Conservation (phyloP, 1,284 basidiomycete species). For the Earliella scabrosa region DNA sequence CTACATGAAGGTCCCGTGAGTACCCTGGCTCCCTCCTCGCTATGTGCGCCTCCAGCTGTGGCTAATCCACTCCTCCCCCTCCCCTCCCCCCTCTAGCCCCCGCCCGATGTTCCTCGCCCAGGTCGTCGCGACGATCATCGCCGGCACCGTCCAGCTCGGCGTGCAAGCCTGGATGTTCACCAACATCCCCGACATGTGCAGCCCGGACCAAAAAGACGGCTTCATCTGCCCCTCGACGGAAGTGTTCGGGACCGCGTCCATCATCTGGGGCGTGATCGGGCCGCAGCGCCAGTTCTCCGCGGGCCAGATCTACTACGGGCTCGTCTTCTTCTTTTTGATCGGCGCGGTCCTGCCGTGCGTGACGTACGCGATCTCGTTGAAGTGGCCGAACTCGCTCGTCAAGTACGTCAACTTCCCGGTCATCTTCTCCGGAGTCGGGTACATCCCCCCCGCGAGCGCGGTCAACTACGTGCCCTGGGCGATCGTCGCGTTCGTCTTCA, state of each 20-base stretch:
- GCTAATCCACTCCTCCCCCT: neutral
- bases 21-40: neutral
- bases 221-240: conserved; percentile 55
- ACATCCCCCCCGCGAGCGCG: conserved; percentile 46
- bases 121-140: conserved; percentile 64
- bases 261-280: conserved; percentile 46
- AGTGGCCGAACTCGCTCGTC: conserved; percentile 56
- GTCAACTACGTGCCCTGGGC: conserved; percentile 48
- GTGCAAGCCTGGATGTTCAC: conserved; percentile 74
- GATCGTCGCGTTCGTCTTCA: conserved; percentile 46
- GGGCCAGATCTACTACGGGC: conserved; percentile 44
- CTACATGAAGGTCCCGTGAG: conserved; percentile 69
- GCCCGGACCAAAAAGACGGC: conserved; percentile 46
- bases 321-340: conserved; percentile 52
- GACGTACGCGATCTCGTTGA: conserved; percentile 38
- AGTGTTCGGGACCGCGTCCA: conserved; percentile 35
- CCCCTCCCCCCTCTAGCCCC: conserved; percentile 36
- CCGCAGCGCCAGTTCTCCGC: conserved; percentile 45
- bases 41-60: neutral
- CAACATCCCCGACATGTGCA: conserved; percentile 58
- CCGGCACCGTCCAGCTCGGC: conserved; percentile 65
- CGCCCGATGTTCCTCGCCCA: conserved; percentile 63
- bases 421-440: conserved; percentile 38
- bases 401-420: conserved; percentile 78
- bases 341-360: conserved; percentile 45